Evolutionary conservation across 148 eudicot species (phyloP), one percentile per base, ranked within the genome.

Genomic region (Fagopyrum esculentum): DNA sequence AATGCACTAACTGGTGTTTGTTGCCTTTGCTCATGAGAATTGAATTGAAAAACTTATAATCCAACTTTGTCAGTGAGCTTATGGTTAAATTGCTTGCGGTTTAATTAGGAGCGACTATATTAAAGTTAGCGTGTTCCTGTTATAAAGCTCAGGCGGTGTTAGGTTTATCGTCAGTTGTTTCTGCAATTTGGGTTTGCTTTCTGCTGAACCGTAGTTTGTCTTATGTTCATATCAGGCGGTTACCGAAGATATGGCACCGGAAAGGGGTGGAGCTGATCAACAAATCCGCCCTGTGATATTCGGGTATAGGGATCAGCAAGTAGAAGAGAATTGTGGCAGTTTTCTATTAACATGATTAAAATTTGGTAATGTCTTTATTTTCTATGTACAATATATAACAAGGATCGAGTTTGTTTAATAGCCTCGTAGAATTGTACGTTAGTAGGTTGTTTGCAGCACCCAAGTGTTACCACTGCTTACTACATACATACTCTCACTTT

Each of bases 171-270:
- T 35, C 40, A 35, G 40, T 35, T 35, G 40, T 35, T 35, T 35
- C 40, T 35, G 40, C 40, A 35, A 35, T 35, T 35, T 35, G 40
- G 40, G 40, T 35, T 35, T 35, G 40, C 40, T 35, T 35, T 35
- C 40, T 35, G 40, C 3, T 35, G 40, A 35, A 35, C 40, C 3
- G 40, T 35, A 35, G 40, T 35, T 35, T 35, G 3, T 35, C 40
- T 35, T 71, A 5, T 71, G 54, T 46, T 19, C 16, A 0, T 71
- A 47, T 3, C 55, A 71, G 97, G 93, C 15, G 87, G 95, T 69
- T 79, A 84, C 78, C 92, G 96, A 77, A 87, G 98, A 12, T 95
- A 86, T 69, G 81, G 89, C 54, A 82, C 91, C 46, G 94, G 96
- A 22, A 91, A 93, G 48, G 48, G 90, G 22, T 92, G 97, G 97